Evolutionary conservation across 805 yeast species (phyloP).

Genomic region (Wickerhamomyces pijperi): DNA sequence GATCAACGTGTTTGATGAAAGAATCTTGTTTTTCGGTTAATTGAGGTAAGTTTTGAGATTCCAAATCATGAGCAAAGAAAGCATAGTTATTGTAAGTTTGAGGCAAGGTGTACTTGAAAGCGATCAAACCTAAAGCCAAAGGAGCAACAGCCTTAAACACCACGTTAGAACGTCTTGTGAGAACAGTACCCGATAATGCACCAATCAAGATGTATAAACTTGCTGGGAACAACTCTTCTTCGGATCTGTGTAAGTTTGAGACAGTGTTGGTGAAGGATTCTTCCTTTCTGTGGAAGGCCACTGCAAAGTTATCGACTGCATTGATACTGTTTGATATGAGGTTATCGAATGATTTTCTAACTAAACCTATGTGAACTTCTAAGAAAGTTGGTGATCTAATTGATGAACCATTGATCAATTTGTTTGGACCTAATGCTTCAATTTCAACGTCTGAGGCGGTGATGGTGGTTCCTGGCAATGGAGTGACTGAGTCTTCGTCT

Average conservation of each 20-base stretch:
- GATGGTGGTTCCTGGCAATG: constrained; percentile 39
- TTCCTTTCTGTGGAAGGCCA: constrained; percentile 46
- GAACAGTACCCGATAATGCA: constrained; percentile 58
- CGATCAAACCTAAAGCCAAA: constrained; percentile 42
- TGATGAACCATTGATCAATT: constrained; percentile 42
- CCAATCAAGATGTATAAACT: constrained; percentile 59
- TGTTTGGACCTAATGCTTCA: constrained; percentile 33
- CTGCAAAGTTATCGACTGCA: constrained; percentile 35
- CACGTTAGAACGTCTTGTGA: constrained; percentile 57
- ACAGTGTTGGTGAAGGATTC: constrained; percentile 51
- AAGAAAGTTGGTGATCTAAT: constrained; percentile 40
- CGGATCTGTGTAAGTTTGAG: constrained; percentile 47
- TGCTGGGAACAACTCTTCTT: constrained; percentile 66
- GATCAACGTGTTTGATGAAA: constrained; percentile 33
- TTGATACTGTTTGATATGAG: constrained; percentile 19
- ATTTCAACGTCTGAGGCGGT: constrained; percentile 32
- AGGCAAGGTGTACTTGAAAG: constrained; percentile 66
- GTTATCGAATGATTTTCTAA: constrained; percentile 29
- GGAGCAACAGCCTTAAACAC: constrained; percentile 48
- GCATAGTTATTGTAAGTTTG: constrained; percentile 54
- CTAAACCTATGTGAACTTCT: constrained; percentile 34
- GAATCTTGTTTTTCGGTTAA: constrained; percentile 52
- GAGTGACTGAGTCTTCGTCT: constrained; percentile 33
- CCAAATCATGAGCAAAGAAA: constrained; percentile 46
- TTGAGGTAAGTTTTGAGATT: constrained; percentile 48